These are phyloP conservation scores for Heliocybe sulcata DNA, from an alignment of 1,284 basidiomycete species.

Conservation along the genomic window DNA sequence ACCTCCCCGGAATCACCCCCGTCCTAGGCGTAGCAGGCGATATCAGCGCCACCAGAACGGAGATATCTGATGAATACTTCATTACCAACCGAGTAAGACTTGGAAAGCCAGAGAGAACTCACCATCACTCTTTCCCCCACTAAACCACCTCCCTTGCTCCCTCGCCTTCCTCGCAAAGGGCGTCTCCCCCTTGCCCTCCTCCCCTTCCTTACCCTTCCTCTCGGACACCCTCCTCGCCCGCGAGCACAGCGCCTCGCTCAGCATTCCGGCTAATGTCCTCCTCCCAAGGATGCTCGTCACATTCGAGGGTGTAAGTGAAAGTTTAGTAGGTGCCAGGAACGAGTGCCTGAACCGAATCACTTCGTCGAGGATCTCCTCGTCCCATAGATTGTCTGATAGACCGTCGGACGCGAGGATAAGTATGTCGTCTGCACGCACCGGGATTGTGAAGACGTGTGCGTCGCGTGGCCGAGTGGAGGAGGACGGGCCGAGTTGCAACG, in stretches of 20 bases:
- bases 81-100: not conserved
- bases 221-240: constrained; percentile 57
- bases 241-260: constrained; percentile 67
- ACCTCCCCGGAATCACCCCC: no score
- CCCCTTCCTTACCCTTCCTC: constrained; percentile 18
- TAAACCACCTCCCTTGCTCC: constrained; percentile 53
- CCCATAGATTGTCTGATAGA: constrained; percentile 91
- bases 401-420: constrained; percentile 89
- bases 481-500: constrained; percentile 80
- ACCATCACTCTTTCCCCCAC: constrained; percentile 76
- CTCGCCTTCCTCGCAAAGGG: constrained; percentile 64
- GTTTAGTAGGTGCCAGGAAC: constrained; percentile 20
- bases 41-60: not conserved
- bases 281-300: constrained; percentile 32
- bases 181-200: constrained; percentile 38
- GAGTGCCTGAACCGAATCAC: constrained; percentile 61
- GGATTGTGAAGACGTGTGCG: constrained; percentile 69
- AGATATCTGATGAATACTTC: not conserved
- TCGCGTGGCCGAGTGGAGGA: constrained; percentile 65
- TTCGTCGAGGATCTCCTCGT: constrained; percentile 90
- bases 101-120: constrained; percentile 15
- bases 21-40: not conserved
- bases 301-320: not conserved
- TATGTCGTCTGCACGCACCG: constrained; percentile 82
- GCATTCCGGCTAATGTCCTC: constrained; percentile 54